A percentile compares a stretch with the other conserved stretches of the same genome.
Evolutionary conservation across 352 stramenopile species (phyloP).

Genomic region (Peronospora belbahrii): DNA sequence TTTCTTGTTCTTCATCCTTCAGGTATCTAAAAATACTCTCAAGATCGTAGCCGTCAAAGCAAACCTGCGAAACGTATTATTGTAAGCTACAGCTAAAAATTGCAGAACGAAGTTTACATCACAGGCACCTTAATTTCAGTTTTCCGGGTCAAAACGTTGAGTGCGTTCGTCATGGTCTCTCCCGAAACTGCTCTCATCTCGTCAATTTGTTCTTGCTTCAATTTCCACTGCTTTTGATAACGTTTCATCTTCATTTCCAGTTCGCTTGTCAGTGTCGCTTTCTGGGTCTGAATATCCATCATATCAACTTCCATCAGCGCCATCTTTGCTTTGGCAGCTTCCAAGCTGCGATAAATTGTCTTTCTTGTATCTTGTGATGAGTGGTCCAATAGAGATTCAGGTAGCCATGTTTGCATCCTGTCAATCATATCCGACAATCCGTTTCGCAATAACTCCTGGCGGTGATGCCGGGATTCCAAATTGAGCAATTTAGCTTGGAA

Average conservation of each 20-base stretch:
- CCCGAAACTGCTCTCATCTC: conserved; percentile 30
- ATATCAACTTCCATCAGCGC: conserved; percentile 29
- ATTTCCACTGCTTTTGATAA: conserved; percentile 32
- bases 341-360: conserved; percentile 17
- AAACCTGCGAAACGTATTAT: conserved; percentile 21
- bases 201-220: conserved; percentile 30
- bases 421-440: conserved; percentile 28
- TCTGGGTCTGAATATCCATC: conserved; percentile 15
- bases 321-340: conserved; percentile 21
- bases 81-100: neutral
- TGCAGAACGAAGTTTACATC: neutral
- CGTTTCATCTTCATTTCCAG: conserved; percentile 11
- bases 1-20: conserved; percentile 31
- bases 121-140: conserved; percentile 49
- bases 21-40: conserved; percentile 25
- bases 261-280: conserved; percentile 4
- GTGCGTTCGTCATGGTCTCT: conserved; percentile 24
- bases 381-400: conserved; percentile 1
- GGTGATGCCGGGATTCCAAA: conserved; percentile 29
- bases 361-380: neutral
- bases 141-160: conserved; percentile 41
- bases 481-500: conserved; percentile 22
- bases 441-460: conserved; percentile 27
- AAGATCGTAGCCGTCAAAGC: conserved; percentile 35
- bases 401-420: conserved; percentile 36